Conservation (phyloP, 768 basidiomycete species). For the Amyloporia xantha region DNA sequence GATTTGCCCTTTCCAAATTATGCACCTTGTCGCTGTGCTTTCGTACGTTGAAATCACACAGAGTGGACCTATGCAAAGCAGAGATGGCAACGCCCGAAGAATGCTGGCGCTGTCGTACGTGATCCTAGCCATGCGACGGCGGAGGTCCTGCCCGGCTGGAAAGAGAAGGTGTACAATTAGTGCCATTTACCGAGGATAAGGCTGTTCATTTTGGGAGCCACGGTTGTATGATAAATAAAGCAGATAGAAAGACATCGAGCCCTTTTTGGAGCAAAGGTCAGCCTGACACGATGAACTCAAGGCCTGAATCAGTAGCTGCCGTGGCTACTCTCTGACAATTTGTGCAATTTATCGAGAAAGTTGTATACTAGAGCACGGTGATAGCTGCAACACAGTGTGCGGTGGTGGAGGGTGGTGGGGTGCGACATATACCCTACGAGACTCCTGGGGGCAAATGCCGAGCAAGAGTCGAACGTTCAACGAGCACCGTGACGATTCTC, state of each 20-base stretch:
- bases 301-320: too few relatives aligned
- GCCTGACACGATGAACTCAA: too few relatives aligned
- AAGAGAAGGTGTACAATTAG: slow-evolving; percentile 28
- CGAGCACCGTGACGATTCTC: neutral
- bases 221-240: neutral
- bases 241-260: too few relatives aligned
- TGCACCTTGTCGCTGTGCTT: neutral
- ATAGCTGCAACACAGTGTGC: neutral
- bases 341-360: neutral
- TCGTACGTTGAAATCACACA: neutral
- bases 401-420: neutral
- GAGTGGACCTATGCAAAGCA: slow-evolving; percentile 37
- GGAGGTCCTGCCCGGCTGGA: slow-evolving; percentile 39
- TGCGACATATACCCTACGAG: too few relatives aligned
- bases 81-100: slow-evolving; percentile 41
- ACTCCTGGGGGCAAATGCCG: too few relatives aligned
- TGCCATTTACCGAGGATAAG: neutral
- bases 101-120: slow-evolving; percentile 19
- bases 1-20: too few relatives aligned
- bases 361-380: neutral
- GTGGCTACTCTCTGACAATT: too few relatives aligned
- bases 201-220: neutral
- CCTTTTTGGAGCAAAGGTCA: too few relatives aligned
- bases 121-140: slow-evolving; percentile 28
- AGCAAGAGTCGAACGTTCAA: neutral